Base-by-base conservation (phyloP, 176 grass and related monocot species). In the Alloteropsis semialata region DNA sequence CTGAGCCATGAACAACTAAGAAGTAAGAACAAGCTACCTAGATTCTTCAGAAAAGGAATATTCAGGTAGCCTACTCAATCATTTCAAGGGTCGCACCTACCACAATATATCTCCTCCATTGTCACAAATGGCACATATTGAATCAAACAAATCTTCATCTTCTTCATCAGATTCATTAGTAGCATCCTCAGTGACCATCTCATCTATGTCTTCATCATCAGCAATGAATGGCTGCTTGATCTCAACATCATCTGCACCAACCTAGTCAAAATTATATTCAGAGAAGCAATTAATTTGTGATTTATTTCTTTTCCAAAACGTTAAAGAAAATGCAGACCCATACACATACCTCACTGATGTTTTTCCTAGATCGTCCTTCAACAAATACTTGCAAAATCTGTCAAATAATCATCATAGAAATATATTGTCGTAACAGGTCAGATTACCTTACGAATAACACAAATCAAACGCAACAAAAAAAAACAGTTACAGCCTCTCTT, bases 71-170 rank as follows among this genome's bases (percentile, higher is more conserved):
- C 55, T 24, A 80, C 44, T 63, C 32, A 83, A 83, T 58, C 74
- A 18, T 25, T 72, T 32, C 25, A n/a, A 75, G 38, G 32, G 71
- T 53, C 77, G 12, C 55, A 76, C 75, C 19, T 89, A 97, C 94
- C 94, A 87, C 74, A 97, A 76, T 58, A 97, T 78, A 29, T 97
- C 94, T 57, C 94, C 94, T 75, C 94, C 94, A 64, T 97, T 78
- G 78, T 97, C 94, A 87, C 94, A 97, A 85, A 97, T 93, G 13
- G 88, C 81, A 90, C 94, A 97, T 72, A 88, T 85, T 70, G 86
- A 87, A 75, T 97, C 94, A 80, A 97, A 93, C 66, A 97, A 76
- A 84, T 97, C 86, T 17, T 85, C 82, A 39, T 89, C 94, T 41
- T 96, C 91, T 86, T 97, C 94, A 25, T 87, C 91, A 85, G 94